Conservation (phyloP, 1,284 basidiomycete genomes). For the Termitomyces sp. region DNA sequence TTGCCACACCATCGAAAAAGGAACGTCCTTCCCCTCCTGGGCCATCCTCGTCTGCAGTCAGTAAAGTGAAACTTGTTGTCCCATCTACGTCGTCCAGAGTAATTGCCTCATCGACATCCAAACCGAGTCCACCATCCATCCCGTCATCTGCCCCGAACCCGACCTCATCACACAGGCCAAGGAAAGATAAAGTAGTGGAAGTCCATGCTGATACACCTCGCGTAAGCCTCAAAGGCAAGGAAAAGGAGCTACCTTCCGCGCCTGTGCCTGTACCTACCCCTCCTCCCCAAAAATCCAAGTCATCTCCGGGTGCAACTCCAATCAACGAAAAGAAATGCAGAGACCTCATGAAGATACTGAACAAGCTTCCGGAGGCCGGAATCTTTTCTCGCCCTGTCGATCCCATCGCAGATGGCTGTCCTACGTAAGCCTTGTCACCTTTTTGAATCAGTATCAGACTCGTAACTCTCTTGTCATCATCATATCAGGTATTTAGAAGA, state of each 20-base stretch:
- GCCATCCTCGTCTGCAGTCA: constrained; percentile 21
- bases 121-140: not conserved
- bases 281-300: constrained; percentile 33
- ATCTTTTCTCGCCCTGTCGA: constrained; percentile 89
- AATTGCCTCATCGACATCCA: constrained; percentile 11
- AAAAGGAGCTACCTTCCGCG: constrained; percentile 39
- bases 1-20: constrained; percentile 61
- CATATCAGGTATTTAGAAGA: constrained; percentile 81
- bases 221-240: constrained; percentile 59
- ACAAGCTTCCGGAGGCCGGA: constrained; percentile 63
- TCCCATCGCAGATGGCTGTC: constrained; percentile 77
- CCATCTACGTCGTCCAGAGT: constrained; percentile 15
- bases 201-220: constrained; percentile 31
- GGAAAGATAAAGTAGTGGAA: constrained; percentile 40
- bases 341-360: constrained; percentile 62
- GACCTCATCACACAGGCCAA: constrained; percentile 28
- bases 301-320: constrained; percentile 34
- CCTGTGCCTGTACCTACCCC: constrained; percentile 19
- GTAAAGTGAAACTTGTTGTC: constrained; percentile 22
- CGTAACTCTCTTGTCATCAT: not conserved
- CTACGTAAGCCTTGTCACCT: constrained; percentile 57
- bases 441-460: not conserved
- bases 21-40: constrained; percentile 41
- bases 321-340: constrained; percentile 79
- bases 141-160: constrained; percentile 9